Conservation (phyloP, 495 filamentous ascomycete genomes). For the Neurospora sp. region DNA sequence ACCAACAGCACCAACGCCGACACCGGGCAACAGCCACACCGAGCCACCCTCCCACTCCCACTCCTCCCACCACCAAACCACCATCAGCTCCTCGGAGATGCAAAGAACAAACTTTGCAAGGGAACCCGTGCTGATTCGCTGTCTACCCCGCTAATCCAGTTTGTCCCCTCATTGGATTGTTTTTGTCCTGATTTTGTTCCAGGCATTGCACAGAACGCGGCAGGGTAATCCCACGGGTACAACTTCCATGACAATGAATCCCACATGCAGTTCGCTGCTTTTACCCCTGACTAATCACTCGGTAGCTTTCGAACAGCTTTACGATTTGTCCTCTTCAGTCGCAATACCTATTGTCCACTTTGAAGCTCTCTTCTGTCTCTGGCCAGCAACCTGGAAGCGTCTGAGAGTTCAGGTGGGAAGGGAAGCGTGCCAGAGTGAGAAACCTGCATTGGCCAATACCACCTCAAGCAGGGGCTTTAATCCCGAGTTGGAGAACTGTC, state of each 20-base stretch:
- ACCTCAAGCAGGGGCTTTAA: background rate
- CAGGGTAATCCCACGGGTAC: background rate
- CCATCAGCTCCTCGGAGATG: slow-evolving; percentile 27
- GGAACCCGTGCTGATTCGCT: slow-evolving; percentile 1
- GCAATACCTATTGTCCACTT: background rate
- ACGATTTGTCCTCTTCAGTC: background rate
- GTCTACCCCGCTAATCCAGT: background rate
- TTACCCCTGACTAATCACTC: background rate
- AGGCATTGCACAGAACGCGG: background rate
- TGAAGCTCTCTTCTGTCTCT: background rate
- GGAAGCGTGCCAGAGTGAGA: background rate
- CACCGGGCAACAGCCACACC: background rate
- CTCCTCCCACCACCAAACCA: background rate
- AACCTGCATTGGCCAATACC: background rate
- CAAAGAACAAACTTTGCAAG: slow-evolving; percentile 5
- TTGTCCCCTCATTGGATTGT: background rate
- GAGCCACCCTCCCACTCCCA: background rate
- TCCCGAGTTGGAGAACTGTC: background rate
- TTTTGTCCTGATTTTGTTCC: background rate
- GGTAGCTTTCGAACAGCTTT: background rate
- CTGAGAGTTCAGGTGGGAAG: background rate
- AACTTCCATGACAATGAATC: background rate
- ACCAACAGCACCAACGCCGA: background rate
- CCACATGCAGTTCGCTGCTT: background rate
- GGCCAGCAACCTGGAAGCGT: background rate